phyloP scores from a whole-genome alignment of 2,329 filamentous ascomycete genomes.

The Chrysoporthe cubensis region DNA sequence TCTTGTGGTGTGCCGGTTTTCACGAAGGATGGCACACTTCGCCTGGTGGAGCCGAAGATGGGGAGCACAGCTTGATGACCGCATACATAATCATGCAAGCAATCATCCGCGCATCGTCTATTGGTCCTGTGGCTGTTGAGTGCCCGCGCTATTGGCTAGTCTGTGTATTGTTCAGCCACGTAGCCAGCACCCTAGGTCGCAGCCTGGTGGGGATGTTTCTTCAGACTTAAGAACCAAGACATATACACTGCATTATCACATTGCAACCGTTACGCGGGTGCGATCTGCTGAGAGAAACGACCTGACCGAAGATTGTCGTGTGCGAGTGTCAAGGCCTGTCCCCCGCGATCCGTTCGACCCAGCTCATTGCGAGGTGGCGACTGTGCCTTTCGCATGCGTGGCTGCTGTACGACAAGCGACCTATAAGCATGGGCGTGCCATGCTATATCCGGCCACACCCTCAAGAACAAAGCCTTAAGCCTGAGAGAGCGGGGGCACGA shows the following conservation, averaged over 20 bases:
- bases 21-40: neutral
- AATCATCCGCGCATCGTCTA: neutral
- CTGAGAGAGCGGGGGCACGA: neutral
- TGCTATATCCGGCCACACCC: neutral
- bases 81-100: conserved; percentile 6
- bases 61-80: conserved; percentile 9
- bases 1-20: neutral
- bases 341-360: too few species aligned
- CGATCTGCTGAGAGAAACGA: too few species aligned
- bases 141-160: neutral
- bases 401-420: too few species aligned
- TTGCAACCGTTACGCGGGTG: neutral
- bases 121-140: conserved; percentile 1
- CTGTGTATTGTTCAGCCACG: neutral
- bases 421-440: neutral
- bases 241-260: neutral
- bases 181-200: neutral
- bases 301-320: too few species aligned
- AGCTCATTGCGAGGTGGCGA: too few species aligned
- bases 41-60: neutral
- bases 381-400: too few species aligned
- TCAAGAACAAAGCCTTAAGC: neutral
- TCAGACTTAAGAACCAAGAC: too few species aligned
- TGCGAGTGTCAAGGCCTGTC: too few species aligned
- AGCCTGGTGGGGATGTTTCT: neutral